A percentile compares a stretch with the other conserved stretches of the same genome.
Conservation (phyloP, 768 basidiomycete genomes). For the Collybiopsis confluens region DNA sequence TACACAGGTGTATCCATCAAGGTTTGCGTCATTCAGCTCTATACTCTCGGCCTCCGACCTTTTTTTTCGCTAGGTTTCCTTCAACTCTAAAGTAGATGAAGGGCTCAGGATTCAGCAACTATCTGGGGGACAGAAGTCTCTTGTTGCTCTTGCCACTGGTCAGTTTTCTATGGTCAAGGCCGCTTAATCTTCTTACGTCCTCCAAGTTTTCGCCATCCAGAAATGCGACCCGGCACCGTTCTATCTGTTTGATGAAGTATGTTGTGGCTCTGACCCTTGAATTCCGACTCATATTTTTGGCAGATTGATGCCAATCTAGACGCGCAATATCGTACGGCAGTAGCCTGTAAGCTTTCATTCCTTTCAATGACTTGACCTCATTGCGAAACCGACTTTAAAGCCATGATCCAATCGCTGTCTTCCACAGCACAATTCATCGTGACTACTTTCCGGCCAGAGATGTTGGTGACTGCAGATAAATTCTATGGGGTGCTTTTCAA, state of each 20-base stretch:
- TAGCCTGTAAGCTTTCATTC: slow-evolving; percentile 65
- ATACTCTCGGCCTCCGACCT: neutral
- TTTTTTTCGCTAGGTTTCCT: slow-evolving; percentile 70
- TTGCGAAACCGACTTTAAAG: slow-evolving; percentile 28
- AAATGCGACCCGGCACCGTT: slow-evolving; percentile 99
- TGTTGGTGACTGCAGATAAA: slow-evolving; percentile 93
- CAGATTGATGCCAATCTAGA: slow-evolving; percentile 97
- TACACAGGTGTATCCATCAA: slow-evolving; percentile 98
- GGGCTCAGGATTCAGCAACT: slow-evolving; percentile 94
- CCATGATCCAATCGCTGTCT: slow-evolving; percentile 92
- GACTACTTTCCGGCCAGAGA: slow-evolving; percentile 97
- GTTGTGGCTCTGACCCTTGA: neutral
- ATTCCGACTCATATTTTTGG: neutral
- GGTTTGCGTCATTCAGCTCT: slow-evolving; percentile 31
- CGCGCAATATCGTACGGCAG: slow-evolving; percentile 95
- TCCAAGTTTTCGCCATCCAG: slow-evolving; percentile 91
- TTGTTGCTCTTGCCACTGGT: slow-evolving; percentile 95
- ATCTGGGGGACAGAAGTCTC: slow-evolving; percentile 95
- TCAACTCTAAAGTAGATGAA: slow-evolving; percentile 98
- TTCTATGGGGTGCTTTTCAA: slow-evolving; percentile 98
- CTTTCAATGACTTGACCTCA: neutral
- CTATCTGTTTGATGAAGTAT: slow-evolving; percentile 96
- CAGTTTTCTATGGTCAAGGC: slow-evolving; percentile 9
- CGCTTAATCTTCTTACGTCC: neutral
- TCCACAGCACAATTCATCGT: slow-evolving; percentile 93